Evolutionary conservation across 371 early-diverging fungal genomes (phyloP).

Genomic region (Mucor racemosus): DNA sequence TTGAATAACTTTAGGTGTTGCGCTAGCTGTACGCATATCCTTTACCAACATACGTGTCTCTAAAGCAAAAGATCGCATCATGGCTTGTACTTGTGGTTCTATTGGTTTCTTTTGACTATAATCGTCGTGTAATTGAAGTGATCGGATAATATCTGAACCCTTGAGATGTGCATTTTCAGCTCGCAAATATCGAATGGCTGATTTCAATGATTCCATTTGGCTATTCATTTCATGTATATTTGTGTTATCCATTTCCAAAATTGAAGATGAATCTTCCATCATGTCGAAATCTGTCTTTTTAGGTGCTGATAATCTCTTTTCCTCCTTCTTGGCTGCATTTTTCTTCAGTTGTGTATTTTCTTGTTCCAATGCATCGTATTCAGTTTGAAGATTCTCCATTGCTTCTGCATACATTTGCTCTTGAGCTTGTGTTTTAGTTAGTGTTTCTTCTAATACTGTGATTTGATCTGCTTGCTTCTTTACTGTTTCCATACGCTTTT

Average conservation of each 20-base stretch:
- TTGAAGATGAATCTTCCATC: conserved; percentile 11
- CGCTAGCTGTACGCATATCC: conserved; percentile 56
- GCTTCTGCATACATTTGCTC: conserved; percentile 75
- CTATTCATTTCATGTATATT: conserved; percentile 24
- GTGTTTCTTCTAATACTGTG: conserved; percentile 59
- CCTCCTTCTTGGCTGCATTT: conserved; percentile 45
- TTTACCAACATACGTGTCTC: conserved; percentile 45
- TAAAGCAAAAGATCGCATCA: conserved; percentile 37
- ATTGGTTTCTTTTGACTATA: conserved; percentile 7
- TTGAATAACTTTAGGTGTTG: conserved; percentile 60
- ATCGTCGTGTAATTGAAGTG: conserved; percentile 37
- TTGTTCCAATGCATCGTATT: conserved; percentile 67
- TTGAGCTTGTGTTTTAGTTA: conserved; percentile 65
- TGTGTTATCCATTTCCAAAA: conserved; percentile 15
- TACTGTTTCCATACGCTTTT: conserved; percentile 71
- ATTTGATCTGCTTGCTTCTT: conserved; percentile 74
- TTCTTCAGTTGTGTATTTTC: conserved; percentile 69
- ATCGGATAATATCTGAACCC: conserved; percentile 53
- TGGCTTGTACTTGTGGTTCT: conserved; percentile 50
- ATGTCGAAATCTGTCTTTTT: conserved; percentile 34
- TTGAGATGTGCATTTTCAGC: conserved; percentile 83
- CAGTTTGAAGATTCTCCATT: conserved; percentile 74
- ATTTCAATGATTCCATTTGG: conserved; percentile 69
- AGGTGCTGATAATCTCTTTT: conserved; percentile 40
- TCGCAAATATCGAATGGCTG: conserved; percentile 76